phyloP scores from a whole-genome alignment of 371 early-diverging fungal genomes.

The Nosema muscidifuracis region DNA sequence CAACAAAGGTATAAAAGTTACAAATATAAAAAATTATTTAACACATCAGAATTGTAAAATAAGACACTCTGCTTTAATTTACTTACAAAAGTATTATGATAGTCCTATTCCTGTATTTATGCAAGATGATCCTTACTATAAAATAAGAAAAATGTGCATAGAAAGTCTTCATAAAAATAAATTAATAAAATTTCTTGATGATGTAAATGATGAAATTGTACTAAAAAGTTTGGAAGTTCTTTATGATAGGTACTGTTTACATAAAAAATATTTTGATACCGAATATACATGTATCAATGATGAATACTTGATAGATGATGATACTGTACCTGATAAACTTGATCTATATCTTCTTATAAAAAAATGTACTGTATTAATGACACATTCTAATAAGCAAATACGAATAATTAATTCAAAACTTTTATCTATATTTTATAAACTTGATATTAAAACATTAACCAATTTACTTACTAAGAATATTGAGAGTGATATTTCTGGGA shows the following conservation, averaged over 20 bases:
- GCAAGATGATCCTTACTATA: slow-evolving; percentile 1
- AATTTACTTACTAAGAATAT: slow-evolving; percentile 23
- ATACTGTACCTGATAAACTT: not conserved
- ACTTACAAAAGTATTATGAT: not conserved
- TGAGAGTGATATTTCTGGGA: slow-evolving; percentile 26
- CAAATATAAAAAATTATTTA: not conserved
- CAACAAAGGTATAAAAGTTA: not conserved
- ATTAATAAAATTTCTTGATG: not conserved
- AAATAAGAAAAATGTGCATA: not conserved
- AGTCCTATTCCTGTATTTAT: not conserved
- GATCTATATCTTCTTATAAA: not conserved
- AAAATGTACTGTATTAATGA: not conserved
- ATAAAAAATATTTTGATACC: not conserved
- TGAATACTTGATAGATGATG: not conserved
- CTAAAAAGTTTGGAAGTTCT: not conserved
- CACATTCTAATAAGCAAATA: slow-evolving; percentile 21
- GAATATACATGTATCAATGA: not conserved
- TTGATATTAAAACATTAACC: not conserved
- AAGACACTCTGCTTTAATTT: not conserved
- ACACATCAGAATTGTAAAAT: not conserved
- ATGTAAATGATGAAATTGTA: slow-evolving; percentile 2
- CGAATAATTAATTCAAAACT: slow-evolving; percentile 28
- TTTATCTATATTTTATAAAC: slow-evolving; percentile 13
- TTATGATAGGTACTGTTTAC: not conserved
- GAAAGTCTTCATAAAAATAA: not conserved